Evolutionary conservation across 176 grass and related monocot genomes (phyloP), one percentile per base, ranked within the genome.

Genomic region (Pontederia crassipes): DNA sequence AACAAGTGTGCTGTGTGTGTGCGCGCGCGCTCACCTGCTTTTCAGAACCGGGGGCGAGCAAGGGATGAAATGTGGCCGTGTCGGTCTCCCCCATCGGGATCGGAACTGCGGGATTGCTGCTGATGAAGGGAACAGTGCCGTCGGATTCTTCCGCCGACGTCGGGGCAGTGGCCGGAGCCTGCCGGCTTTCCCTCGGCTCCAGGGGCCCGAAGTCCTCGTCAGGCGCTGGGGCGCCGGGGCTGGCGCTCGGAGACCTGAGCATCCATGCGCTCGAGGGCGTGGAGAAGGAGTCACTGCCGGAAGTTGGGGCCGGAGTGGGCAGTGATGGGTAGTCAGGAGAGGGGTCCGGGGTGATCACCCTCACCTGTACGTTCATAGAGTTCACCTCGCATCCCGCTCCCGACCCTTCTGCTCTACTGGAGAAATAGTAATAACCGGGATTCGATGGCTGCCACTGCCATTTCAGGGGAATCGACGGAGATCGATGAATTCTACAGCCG

Each of bases 41-140:
- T 16, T 81, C 67, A 10, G 69, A 72, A 0, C 78, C 81, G 0
- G 78, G 75, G 48, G 83, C 77, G 32, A 83, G 78, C 70, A 85
- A 80, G 2, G 92, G 84, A 5, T 90, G 54, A 58, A 91, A 82
- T 59, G 87, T 85, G 49, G 92, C 83, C 12, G 84, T 82, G 68
- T 88, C 92, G 10, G 87, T 85, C 45, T 91, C 73, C 16, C 83
- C 87, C 57, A 73, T 77, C 3, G 92, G 87, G 61, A 97, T 69
- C 54, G 87, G 84, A 70, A 97, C 87, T 1, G 81, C 83, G 15
- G 92, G 92, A 61, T 76, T 91, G 73, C 87, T 97, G 65, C 78
- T 88, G 67, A 97, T 91, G 70, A 97, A 97, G 29, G 88, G 81
- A 13, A 86, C 68, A 51, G 77, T 80, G 8, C 77, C 24, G 3